Evolutionary conservation across 2,329 filamentous ascomycete species (phyloP), one percentile per base, ranked within the genome.

Genomic region (Diaporthe citrichinensis): DNA sequence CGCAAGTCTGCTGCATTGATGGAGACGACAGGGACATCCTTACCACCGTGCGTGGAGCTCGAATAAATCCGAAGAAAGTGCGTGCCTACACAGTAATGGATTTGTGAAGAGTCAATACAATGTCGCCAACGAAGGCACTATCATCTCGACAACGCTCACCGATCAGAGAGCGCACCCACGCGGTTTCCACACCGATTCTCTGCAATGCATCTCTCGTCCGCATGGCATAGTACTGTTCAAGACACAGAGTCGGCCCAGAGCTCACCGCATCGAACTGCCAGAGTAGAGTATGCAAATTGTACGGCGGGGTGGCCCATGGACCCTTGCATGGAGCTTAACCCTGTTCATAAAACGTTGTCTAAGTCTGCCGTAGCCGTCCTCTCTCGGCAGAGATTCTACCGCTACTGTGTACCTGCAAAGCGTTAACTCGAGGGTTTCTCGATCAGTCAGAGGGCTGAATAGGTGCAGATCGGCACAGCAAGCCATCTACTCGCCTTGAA

Each of bases 321-420:
- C 31, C 46, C 49, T 53, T 69, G 65, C 65, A 53, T 39, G 39
- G 44, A 73, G 55, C 31, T 61, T 44, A 65, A 39, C 73, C 73
- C 62, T 76, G 73, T 71, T 61, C 57, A 46, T 72, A 76, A 59
- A 23, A 73, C 53, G 61, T 69, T 73, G 74, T 65, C 31, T 58
- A 75, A 68, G 8, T 34, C n/a, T 51, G 44, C 72, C 41, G 34
- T 28, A 39, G 31, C 25, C 12, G 46, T 41, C 34, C 31, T 3
- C n/a, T 5, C 34, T 69, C 65, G 46, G 46, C 34, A 41, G 46
- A 69, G 49, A 53, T 17, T 41, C 23, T 17, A 4, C 36, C 65
- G 23, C 34, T 65, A 20, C 53, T 23, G 15, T 31, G 53, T 10
- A 53, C 57, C 39, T 57, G 28, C 44, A 39, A 31, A 31, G 41